Conservation (phyloP, 306 rosid species). For the Biancaea sappan region DNA sequence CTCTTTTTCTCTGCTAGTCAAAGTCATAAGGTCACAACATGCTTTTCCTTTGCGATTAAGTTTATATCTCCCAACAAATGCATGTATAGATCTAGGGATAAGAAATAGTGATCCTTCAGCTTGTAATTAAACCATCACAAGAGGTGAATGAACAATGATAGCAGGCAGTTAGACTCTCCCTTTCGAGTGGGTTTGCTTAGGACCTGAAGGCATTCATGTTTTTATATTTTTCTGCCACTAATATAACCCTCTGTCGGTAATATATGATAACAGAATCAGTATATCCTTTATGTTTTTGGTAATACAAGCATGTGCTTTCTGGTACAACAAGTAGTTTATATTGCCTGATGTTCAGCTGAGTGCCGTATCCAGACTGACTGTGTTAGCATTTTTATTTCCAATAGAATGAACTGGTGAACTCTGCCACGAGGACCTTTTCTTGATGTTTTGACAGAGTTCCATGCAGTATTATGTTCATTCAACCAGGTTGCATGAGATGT, state of each 20-base stretch:
- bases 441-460: conserved; percentile 12
- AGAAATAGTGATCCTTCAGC: neutral
- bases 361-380: neutral
- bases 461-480: conserved; percentile 23
- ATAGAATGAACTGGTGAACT: conserved; percentile 1
- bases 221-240: neutral
- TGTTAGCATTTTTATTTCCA: conserved; percentile 10
- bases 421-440: neutral
- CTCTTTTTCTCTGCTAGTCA: neutral
- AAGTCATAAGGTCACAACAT: neutral
- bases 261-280: neutral
- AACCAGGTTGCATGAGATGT: neutral
- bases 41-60: neutral
- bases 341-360: neutral
- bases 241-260: neutral
- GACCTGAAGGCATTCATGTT: neutral
- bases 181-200: neutral
- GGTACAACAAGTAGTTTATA: neutral
- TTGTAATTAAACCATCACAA: neutral
- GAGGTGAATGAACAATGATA: neutral
- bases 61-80: conserved; percentile 10
- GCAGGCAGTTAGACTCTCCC: neutral
- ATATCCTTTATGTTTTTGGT: neutral
- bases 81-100: neutral
- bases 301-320: too few species aligned